phyloP scores from a whole-genome alignment of 768 basidiomycete genomes.

The Obba rivulosa region DNA sequence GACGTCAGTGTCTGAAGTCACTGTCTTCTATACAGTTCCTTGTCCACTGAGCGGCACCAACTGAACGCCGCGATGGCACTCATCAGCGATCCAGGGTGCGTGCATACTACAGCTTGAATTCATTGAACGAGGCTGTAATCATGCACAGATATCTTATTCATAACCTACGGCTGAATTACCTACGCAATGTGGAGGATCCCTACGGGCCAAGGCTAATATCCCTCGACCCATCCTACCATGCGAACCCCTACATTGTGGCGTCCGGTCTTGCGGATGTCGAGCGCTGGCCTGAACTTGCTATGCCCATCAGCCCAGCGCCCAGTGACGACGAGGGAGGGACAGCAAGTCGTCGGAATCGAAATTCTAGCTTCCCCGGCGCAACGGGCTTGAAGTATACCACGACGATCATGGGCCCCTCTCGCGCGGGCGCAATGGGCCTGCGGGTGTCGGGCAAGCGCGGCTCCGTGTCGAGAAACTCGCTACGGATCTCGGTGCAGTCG shows the following conservation, averaged over 20 bases:
- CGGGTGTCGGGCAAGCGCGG: conserved; percentile 63
- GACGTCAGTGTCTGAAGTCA: too few species aligned
- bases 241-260: conserved; percentile 80
- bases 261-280: conserved; percentile 74
- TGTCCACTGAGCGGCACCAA: too few species aligned
- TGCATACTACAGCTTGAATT: conserved; percentile 3
- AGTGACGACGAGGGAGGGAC: conserved; percentile 63
- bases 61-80: conserved; percentile 53
- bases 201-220: conserved; percentile 80
- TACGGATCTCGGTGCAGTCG: conserved; percentile 12
- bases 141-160: conserved; percentile 67
- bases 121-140: not conserved
- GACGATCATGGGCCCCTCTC: conserved; percentile 76
- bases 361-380: conserved; percentile 38
- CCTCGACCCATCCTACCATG: conserved; percentile 67
- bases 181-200: conserved; percentile 85
- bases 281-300: conserved; percentile 79
- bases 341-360: conserved; percentile 21
- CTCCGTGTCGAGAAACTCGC: conserved; percentile 13
- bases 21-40: too few species aligned
- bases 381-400: conserved; percentile 72
- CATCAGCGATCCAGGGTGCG: conserved; percentile 60
- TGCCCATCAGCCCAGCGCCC: conserved; percentile 65
- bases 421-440: conserved; percentile 70
- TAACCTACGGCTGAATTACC: conserved; percentile 75